Evolutionary conservation across 371 early-diverging fungal genomes (phyloP).

Genomic region (Rhizopus arrhizus): DNA sequence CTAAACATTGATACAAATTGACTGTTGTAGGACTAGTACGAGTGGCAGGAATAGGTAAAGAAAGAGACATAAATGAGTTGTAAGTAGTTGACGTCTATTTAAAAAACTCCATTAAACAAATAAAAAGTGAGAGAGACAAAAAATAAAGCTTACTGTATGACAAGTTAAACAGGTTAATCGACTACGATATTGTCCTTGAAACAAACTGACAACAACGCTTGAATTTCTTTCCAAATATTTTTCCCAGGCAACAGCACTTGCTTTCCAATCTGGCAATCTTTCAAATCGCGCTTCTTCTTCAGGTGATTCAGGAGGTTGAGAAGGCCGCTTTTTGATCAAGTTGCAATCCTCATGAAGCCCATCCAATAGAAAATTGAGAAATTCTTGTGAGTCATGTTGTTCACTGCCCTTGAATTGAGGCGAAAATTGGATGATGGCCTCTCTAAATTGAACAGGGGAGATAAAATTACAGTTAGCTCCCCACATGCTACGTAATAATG

Average conservation of each 20-base stretch:
- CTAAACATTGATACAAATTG: slow-evolving; percentile 81
- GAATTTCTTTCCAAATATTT: slow-evolving; percentile 75
- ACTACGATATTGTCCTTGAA: slow-evolving; percentile 87
- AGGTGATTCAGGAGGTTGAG: neutral
- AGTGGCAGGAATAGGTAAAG: slow-evolving; percentile 85
- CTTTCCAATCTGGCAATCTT: slow-evolving; percentile 52
- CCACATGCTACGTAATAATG: slow-evolving; percentile 71
- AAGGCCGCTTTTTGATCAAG: slow-evolving; percentile 5
- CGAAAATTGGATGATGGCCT: slow-evolving; percentile 64
- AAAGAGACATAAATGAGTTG: slow-evolving; percentile 89
- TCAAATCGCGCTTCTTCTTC: slow-evolving; percentile 50
- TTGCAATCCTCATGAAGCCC: slow-evolving; percentile 80
- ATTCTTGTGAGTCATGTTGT: slow-evolving; percentile 85
- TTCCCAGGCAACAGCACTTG: slow-evolving; percentile 77
- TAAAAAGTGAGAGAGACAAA: no score
- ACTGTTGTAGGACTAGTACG: slow-evolving; percentile 36
- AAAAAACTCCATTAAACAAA: slow-evolving; percentile 6
- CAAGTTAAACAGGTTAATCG: slow-evolving; percentile 84
- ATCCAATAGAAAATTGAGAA: slow-evolving; percentile 72
- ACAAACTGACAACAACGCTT: slow-evolving; percentile 89
- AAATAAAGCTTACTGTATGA: no score
- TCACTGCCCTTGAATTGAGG: slow-evolving; percentile 67
- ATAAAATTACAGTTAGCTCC: slow-evolving; percentile 52
- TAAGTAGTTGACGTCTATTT: slow-evolving; percentile 85
- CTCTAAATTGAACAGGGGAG: slow-evolving; percentile 54